Evolutionary conservation across 352 stramenopile genomes (phyloP).

Genomic region (Phytophthora sansomeana): DNA sequence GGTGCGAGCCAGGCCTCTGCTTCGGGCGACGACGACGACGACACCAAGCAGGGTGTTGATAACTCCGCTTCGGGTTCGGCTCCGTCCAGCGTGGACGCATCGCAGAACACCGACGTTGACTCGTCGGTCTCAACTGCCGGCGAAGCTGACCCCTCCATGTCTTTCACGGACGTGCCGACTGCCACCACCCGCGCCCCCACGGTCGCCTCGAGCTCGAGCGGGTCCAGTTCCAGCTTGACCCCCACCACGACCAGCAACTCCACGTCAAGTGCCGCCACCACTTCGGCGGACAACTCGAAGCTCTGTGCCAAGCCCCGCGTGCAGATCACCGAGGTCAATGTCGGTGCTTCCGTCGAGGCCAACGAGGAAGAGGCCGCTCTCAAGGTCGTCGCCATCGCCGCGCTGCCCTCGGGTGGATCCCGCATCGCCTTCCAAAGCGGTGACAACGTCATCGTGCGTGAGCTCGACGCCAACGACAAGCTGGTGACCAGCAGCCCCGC

Average conservation of each 20-base stretch:
- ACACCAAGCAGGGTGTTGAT: neutral
- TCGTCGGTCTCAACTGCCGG: slow-evolving; percentile 2
- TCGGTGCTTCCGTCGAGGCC: slow-evolving; percentile 39
- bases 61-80: slow-evolving; percentile 1
- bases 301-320: slow-evolving; percentile 56
- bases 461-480: slow-evolving; percentile 60
- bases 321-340: slow-evolving; percentile 49
- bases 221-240: slow-evolving; percentile 8
- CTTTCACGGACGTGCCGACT: slow-evolving; percentile 3
- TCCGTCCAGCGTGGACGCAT: slow-evolving; percentile 6
- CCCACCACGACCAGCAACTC: slow-evolving; percentile 14
- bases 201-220: slow-evolving; percentile 9
- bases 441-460: slow-evolving; percentile 49
- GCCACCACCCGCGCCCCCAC: slow-evolving; percentile 10
- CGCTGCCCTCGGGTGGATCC: slow-evolving; percentile 53
- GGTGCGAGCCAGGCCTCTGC: slow-evolving; percentile 4
- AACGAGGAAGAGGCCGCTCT: slow-evolving; percentile 63
- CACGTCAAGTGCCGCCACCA: slow-evolving; percentile 12
- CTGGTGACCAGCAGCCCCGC: slow-evolving; percentile 45
- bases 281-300: slow-evolving; percentile 27
- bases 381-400: slow-evolving; percentile 56
- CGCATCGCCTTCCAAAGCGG: slow-evolving; percentile 63
- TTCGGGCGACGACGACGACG: slow-evolving; percentile 8
- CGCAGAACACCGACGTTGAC: slow-evolving; percentile 15
- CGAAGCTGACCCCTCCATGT: slow-evolving; percentile 5